Percentiles rank a stretch among this genome's conserved stretches.
Evolutionary conservation across 805 yeast species (phyloP).

Genomic region (Teunomyces gatunensis): DNA sequence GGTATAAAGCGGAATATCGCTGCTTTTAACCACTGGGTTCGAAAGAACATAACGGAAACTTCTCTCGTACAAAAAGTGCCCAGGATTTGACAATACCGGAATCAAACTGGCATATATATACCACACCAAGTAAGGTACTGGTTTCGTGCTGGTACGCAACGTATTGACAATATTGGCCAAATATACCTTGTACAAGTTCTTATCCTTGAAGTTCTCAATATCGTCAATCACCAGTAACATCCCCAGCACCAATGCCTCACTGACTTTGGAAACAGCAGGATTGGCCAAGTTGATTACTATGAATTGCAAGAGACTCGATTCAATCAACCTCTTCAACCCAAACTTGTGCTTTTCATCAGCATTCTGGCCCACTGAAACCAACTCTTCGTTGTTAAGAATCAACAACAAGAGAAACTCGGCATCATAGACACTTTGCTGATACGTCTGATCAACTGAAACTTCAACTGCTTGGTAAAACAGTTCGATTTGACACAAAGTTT

Average conservation of each 20-base stretch:
- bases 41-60: slow-evolving; percentile 63
- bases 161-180: slow-evolving; percentile 47
- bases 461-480: slow-evolving; percentile 22
- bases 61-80: slow-evolving; percentile 71
- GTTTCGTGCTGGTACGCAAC: slow-evolving; percentile 16
- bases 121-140: slow-evolving; percentile 50
- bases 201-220: slow-evolving; percentile 49
- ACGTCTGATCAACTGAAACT: slow-evolving; percentile 16
- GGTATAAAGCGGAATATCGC: slow-evolving; percentile 47
- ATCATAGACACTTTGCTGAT: slow-evolving; percentile 50
- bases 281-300: slow-evolving; percentile 47
- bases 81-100: slow-evolving; percentile 63
- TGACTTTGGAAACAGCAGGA: slow-evolving; percentile 28
- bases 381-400: slow-evolving; percentile 62
- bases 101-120: slow-evolving; percentile 53
- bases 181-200: slow-evolving; percentile 51
- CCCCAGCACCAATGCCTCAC: slow-evolving; percentile 44
- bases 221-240: slow-evolving; percentile 42
- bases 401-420: slow-evolving; percentile 66
- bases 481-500: slow-evolving; percentile 21
- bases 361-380: slow-evolving; percentile 39
- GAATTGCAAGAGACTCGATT: slow-evolving; percentile 53
- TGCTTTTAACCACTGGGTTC: slow-evolving; percentile 43
- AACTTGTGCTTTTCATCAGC: slow-evolving; percentile 28
- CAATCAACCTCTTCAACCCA: slow-evolving; percentile 56